These are phyloP conservation scores for Pichia gijzeniarum DNA, from an alignment of 805 yeast genomes.

Conservation along the genomic window DNA sequence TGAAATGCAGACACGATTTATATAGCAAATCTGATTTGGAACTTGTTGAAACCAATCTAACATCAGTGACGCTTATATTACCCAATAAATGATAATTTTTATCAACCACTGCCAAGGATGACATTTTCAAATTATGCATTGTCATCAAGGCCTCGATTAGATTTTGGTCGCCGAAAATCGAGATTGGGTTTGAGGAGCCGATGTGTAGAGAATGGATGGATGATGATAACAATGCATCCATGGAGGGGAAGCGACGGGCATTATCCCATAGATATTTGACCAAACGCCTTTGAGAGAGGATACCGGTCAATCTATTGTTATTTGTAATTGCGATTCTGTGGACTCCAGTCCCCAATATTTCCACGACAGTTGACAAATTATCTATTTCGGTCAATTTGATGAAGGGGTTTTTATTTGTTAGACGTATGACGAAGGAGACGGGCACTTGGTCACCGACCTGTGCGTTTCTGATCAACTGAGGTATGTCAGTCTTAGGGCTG, in stretches of 20 bases:
- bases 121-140: constrained; percentile 79
- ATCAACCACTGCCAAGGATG: constrained; percentile 92
- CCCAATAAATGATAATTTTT: constrained; percentile 70
- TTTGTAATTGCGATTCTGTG: constrained; percentile 80
- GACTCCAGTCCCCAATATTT: constrained; percentile 89
- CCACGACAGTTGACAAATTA: constrained; percentile 67
- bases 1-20: constrained; percentile 80
- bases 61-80: constrained; percentile 92
- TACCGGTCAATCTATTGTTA: constrained; percentile 61
- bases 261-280: constrained; percentile 87
- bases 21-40: constrained; percentile 80
- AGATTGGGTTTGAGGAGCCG: constrained; percentile 65
- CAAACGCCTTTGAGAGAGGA: constrained; percentile 84
- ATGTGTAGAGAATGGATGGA: constrained; percentile 68
- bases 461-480: constrained; percentile 49
- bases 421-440: constrained; percentile 76
- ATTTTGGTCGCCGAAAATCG: constrained; percentile 81
- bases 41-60: constrained; percentile 76
- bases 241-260: constrained; percentile 74
- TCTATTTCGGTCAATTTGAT: constrained; percentile 67
- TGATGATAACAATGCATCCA: constrained; percentile 67
- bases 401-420: constrained; percentile 86
- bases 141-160: constrained; percentile 79
- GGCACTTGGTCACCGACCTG: constrained; percentile 87
- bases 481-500: constrained; percentile 35